Base-by-base conservation (phyloP, 1,284 basidiomycete genomes). In the Mycena citricolor region DNA sequence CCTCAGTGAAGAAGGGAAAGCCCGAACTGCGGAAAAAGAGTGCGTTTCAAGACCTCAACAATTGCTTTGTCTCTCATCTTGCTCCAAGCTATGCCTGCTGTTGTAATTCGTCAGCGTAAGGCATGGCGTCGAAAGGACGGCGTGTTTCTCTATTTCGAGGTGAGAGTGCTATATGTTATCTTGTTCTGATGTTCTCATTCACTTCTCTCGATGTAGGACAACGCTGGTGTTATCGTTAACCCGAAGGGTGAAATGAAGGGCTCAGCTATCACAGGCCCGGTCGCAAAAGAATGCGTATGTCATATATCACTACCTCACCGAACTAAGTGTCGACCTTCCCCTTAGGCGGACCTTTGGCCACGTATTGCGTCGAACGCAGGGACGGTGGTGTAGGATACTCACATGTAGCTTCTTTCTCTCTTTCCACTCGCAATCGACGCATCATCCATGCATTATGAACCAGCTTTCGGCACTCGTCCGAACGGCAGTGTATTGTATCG, bases 181-280 rank as follows among this genome's bases (percentile, higher is more conserved):
- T n/a, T 13, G 14, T 2, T n/a, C 11, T 25, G 11, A 12, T 5
- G 25, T 19, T 26, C 35, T 42, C 19, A 50, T 28, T 38, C 30
- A 28, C 22, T 29, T 5, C 8, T 30, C 8, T 25, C 31, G 13
- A 29, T 34, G 21, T 46, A 86, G 88, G 94, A 95, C 73, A 95
- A 95, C 68, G 94, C 94, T 47, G 94, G 93, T 71, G 93, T 95
- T 54, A 94, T 95, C 56, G 91, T 94, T 63, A 98, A 98, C 81
- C 90, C 92, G 63, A 98, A 98, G 83, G 95, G 97, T 65, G 95
- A 99, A 78, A 99, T 99, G 95, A 99, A 99, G 82, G 95, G 95
- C 50, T 94, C 90, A 47, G 93, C 94, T 60, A 99, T 99, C 71
- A 94, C 95, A 56, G 95, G 95, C 57, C 97, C 95, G 38, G 90